Percentiles rank a stretch among this genome's conserved stretches.
Conservation (phyloP, 75 land plant species). For the Pseudotsuga menziesii region DNA sequence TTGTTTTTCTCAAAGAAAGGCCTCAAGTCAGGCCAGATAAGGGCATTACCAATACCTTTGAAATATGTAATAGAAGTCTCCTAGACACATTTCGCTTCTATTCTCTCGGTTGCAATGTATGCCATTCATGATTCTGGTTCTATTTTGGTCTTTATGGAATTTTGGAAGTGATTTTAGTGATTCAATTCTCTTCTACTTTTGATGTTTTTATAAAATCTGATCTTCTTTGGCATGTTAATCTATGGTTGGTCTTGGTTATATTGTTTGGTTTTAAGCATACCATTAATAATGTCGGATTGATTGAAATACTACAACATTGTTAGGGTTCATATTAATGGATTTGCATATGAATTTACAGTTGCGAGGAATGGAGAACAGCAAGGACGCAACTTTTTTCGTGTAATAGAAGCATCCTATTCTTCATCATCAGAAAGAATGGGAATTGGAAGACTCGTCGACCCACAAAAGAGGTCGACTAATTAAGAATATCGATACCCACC, state of each 20-base stretch:
- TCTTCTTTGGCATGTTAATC: too few species aligned
- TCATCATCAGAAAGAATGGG: slow-evolving; percentile 5
- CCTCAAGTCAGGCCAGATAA: slow-evolving; percentile 86
- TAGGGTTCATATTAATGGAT: too few species aligned
- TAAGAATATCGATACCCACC: slow-evolving; percentile 15
- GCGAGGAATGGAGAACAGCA: slow-evolving; percentile 19
- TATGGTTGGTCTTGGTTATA: too few species aligned
- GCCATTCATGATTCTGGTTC: too few species aligned
- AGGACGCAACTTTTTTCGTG: slow-evolving; percentile 21
- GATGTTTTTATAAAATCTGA: too few species aligned
- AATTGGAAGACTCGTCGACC: slow-evolving; percentile 30
- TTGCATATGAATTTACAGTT: slow-evolving; percentile 12
- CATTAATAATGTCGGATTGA: too few species aligned
- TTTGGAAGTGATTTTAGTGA: too few species aligned
- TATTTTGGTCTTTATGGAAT: too few species aligned
- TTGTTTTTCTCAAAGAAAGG: slow-evolving; percentile 81
- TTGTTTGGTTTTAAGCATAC: too few species aligned
- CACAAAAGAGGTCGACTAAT: neutral
- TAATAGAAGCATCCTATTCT: slow-evolving; percentile 13
- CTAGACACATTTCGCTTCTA: slow-evolving; percentile 78
- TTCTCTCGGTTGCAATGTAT: slow-evolving; percentile 92
- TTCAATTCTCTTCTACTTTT: too few species aligned
- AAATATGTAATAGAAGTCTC: slow-evolving; percentile 74
- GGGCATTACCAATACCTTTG: slow-evolving; percentile 80
- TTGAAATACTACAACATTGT: too few species aligned